A percentile compares a stretch with the other conserved stretches of the same genome.
Evolutionary conservation across 495 filamentous ascomycete genomes (phyloP).

Genomic region (Penicillium lividum): DNA sequence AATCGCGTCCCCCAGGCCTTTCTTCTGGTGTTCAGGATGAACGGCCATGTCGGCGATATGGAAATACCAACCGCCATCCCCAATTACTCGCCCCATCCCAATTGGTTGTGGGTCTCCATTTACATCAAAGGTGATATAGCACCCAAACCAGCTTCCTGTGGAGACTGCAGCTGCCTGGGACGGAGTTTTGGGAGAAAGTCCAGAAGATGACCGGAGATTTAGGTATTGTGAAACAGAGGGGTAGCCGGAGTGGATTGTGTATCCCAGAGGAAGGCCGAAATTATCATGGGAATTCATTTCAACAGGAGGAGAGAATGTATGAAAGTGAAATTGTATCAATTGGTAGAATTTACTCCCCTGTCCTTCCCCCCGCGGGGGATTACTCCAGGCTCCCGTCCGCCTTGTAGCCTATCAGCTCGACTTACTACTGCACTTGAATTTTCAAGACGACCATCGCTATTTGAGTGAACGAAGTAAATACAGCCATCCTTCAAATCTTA

Average conservation of each 20-base stretch:
- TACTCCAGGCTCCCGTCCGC: neutral
- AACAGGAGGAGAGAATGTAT: neutral
- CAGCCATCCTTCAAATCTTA: neutral
- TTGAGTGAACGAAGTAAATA: neutral
- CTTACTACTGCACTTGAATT: neutral
- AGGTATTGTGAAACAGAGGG: constrained; percentile 39
- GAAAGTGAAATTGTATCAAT: neutral
- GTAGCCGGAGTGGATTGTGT: constrained; percentile 36
- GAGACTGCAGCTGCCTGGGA: constrained; percentile 36
- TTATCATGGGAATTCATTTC: neutral
- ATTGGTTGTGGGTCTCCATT: constrained; percentile 22
- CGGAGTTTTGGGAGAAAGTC: constrained; percentile 38
- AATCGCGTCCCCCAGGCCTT: constrained; percentile 50
- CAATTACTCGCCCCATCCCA: constrained; percentile 54
- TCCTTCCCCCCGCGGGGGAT: too few species aligned
- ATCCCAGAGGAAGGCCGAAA: constrained; percentile 30
- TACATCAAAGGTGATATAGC: constrained; percentile 37
- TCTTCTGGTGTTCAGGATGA: constrained; percentile 47
- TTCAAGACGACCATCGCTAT: neutral
- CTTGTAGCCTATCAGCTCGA: too few species aligned
- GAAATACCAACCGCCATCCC: constrained; percentile 57
- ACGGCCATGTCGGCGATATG: constrained; percentile 56
- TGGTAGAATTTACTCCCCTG: too few species aligned
- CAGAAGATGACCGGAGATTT: constrained; percentile 37
- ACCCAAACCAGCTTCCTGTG: constrained; percentile 44